Conservation (phyloP, 1,139 yeast species). For the Taphrina communis region DNA sequence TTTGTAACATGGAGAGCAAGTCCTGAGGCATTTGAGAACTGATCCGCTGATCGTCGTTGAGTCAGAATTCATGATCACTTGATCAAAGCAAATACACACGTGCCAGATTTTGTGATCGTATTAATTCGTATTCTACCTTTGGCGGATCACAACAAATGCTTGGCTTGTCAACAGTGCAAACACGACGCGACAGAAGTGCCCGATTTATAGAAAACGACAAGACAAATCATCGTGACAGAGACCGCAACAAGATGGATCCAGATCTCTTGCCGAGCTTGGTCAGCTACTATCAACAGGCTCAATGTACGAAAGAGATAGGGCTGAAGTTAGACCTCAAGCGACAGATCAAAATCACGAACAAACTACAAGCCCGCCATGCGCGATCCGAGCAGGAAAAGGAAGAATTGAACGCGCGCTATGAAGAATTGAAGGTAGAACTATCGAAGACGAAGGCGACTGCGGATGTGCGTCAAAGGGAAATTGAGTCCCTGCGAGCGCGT, state of each 20-base stretch:
- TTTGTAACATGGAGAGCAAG: too few species aligned
- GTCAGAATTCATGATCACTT: not conserved
- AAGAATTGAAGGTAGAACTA: conserved; percentile 2
- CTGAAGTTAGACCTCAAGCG: conserved; percentile 15
- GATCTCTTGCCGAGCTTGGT: conserved; percentile 16
- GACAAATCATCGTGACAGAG: too few species aligned
- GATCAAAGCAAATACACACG: not conserved
- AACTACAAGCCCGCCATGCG: not conserved
- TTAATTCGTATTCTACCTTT: not conserved
- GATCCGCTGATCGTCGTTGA: not conserved
- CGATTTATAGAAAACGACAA: not conserved
- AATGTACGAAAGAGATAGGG: conserved; percentile 36
- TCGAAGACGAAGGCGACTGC: conserved; percentile 5
- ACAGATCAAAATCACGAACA: conserved; percentile 1
- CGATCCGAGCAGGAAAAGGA: not conserved
- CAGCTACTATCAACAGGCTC: conserved; percentile 21
- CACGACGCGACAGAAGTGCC: conserved; percentile 5
- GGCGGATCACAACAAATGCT: conserved; percentile 3
- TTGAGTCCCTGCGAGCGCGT: conserved; percentile 21
- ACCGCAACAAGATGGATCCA: conserved; percentile 6
- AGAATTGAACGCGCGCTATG: not conserved
- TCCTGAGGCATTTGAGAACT: too few species aligned
- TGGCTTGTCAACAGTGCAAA: conserved; percentile 1
- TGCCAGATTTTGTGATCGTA: not conserved
- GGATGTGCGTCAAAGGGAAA: conserved; percentile 27